Evolutionary conservation across 2,329 filamentous ascomycete species (phyloP).

Genomic region (Fusarium sp.): DNA sequence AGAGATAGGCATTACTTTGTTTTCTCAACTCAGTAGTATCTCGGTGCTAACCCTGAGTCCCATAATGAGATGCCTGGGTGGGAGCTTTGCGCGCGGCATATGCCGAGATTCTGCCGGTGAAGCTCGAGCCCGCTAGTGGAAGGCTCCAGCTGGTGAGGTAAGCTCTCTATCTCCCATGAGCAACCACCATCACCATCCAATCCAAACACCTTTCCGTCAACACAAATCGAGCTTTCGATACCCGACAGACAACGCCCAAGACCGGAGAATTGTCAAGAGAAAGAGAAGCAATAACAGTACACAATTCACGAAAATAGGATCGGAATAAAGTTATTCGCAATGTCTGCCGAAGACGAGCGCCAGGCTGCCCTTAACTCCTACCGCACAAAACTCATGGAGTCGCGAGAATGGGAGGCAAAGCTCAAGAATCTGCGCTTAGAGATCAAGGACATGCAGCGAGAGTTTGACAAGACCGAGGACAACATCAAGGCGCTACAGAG

Average conservation of each 20-base stretch:
- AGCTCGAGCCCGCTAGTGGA: slow-evolving; percentile 41
- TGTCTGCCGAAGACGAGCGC: slow-evolving; percentile 67
- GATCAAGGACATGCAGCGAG: slow-evolving; percentile 93
- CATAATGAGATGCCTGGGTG: not conserved
- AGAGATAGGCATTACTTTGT: not conserved
- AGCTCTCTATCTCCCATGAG: slow-evolving; percentile 46
- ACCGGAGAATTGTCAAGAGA: not conserved
- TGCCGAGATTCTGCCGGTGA: slow-evolving; percentile 47
- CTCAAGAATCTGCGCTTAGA: slow-evolving; percentile 92
- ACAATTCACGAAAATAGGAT: not conserved
- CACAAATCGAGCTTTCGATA: slow-evolving; percentile 28
- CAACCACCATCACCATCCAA: slow-evolving; percentile 33
- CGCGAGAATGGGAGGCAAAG: slow-evolving; percentile 98
- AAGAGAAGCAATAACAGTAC: too few relatives aligned
- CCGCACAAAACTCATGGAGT: slow-evolving; percentile 86
- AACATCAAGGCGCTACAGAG: slow-evolving; percentile 99
- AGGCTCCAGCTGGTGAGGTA: slow-evolving; percentile 55
- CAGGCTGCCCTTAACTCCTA: slow-evolving; percentile 79
- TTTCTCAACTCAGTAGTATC: too few relatives aligned
- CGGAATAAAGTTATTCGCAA: slow-evolving; percentile 43
- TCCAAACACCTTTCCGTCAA: slow-evolving; percentile 20
- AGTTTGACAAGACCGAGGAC: slow-evolving; percentile 97
- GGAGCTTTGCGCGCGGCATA: not conserved
- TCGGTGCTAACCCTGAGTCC: too few relatives aligned
- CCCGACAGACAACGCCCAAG: slow-evolving; percentile 2